Conservation (phyloP, 257 asterid species). For the Gentiana dahurica region DNA sequence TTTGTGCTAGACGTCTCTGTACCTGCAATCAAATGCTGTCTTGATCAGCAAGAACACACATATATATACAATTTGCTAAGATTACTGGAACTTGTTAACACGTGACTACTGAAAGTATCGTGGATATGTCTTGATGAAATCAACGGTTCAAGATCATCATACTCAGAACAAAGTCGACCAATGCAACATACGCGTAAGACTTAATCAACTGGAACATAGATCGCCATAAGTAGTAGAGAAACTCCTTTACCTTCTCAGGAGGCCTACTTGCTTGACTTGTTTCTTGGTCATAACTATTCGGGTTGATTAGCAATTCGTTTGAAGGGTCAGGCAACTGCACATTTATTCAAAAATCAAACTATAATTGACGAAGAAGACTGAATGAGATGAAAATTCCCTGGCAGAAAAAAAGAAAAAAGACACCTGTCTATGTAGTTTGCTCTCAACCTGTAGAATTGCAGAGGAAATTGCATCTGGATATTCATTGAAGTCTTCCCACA, state of each 20-base stretch:
- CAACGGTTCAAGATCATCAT: not conserved
- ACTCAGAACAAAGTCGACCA: not conserved
- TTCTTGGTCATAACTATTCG: constrained; percentile 63
- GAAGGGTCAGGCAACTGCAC: constrained; percentile 66
- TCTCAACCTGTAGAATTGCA: constrained; percentile 35
- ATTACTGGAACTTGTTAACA: too few relatives aligned
- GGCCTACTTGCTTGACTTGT: constrained; percentile 30
- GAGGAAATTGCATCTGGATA: constrained; percentile 32
- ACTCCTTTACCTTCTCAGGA: constrained; percentile 44
- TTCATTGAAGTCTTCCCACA: constrained; percentile 70
- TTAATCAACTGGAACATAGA: not conserved
- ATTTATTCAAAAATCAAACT: constrained; percentile 6
- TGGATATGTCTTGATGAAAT: not conserved
- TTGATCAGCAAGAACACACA: too few relatives aligned
- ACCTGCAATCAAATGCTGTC: constrained; percentile 28
- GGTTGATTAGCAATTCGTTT: constrained; percentile 52
- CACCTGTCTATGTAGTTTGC: constrained; percentile 56
- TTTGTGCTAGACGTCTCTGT: constrained; percentile 85
- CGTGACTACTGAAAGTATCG: too few relatives aligned
- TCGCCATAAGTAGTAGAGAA: not conserved
- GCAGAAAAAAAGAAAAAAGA: not conserved
- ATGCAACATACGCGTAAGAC: not conserved
- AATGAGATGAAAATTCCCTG: not conserved
- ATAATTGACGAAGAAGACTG: not conserved
- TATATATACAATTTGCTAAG: too few relatives aligned